These are phyloP conservation scores for Saccharomyces uvarum DNA, from an alignment of 1,139 yeast genomes.

Conservation along the genomic window DNA sequence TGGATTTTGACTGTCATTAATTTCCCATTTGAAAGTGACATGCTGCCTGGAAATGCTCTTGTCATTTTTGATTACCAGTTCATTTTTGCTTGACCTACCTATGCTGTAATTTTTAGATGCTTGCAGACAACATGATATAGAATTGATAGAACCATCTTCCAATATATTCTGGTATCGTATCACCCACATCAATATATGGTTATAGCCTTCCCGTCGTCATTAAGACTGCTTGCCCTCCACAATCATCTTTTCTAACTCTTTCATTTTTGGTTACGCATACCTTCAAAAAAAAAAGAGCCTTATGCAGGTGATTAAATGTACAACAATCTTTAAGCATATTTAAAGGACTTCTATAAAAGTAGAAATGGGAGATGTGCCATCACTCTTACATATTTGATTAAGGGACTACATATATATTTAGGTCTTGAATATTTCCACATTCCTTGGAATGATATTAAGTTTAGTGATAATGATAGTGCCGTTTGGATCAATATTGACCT, in stretches of 20 bases:
- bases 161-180: constrained; percentile 19
- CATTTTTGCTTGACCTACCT: constrained; percentile 30
- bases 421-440: constrained; percentile 1
- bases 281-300: neutral
- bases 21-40: constrained; percentile 16
- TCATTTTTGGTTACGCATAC: neutral
- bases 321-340: constrained; percentile 2
- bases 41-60: constrained; percentile 31
- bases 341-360: constrained; percentile 7
- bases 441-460: constrained; percentile 1
- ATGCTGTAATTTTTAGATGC: constrained; percentile 13
- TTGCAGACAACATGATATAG: constrained; percentile 18
- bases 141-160: constrained; percentile 13
- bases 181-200: constrained; percentile 22
- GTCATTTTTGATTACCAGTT: constrained; percentile 24
- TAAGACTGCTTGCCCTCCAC: neutral
- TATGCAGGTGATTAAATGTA: neutral
- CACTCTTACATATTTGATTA: too few relatives aligned
- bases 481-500: constrained; percentile 11
- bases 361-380: constrained; percentile 7
- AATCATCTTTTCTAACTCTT: neutral
- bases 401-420: constrained; percentile 5
- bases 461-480: constrained; percentile 4
- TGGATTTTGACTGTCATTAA: neutral
- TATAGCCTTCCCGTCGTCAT: neutral